Base-by-base conservation (phyloP, 768 basidiomycete genomes). In the Auricularia auricula-judae region DNA sequence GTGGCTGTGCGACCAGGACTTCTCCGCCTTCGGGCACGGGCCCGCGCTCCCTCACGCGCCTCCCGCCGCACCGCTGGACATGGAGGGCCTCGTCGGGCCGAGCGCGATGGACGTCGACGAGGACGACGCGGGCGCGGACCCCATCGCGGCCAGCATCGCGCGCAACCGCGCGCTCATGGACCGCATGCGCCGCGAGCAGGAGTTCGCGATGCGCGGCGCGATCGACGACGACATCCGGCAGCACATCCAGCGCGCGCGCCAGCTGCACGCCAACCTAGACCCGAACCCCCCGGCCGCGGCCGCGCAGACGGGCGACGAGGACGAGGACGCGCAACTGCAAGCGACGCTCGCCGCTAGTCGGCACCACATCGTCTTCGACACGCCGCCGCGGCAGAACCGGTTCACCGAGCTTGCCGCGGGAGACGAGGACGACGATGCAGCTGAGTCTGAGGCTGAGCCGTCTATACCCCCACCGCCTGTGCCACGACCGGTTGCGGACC, bases 91-190 rank as follows among this genome's bases (percentile, higher is more conserved):
- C 18, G 59, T 61, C 12, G 21, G 14, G 63, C 62, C 61, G 61
- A 64, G 35, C 7, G 34, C 35, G 0, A 63, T 61, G 47, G 66
- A 65, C n/a, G 60, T 63, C 2, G 34, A 65, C 34, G 53, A 71
- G 36, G 51, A 68, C 35, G 23, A 21, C 36, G 33, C 11, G 39
- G 39, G 35, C 3, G 71, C 71, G 62, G 87, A 88, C 71, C 85
- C 83, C 3, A 78, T 90, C 23, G 79, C 80, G 23, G 85, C 83
- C n/a, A 88, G 85, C 70, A 81, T 85, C 80, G 86, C 83, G 64
- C 81, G 83, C 62, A 88, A 82, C 67, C 80, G 80, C 65, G 65
- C 81, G 23, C 76, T 86, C 67, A 77, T 90, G 69, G 81, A 86
- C 66, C 82, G 80, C 64, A 86, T 88, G 82, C 80, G 78, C 63